Evolutionary conservation across 192 early-diverging fungal species (phyloP).

Genomic region (Coemansia sp.): DNA sequence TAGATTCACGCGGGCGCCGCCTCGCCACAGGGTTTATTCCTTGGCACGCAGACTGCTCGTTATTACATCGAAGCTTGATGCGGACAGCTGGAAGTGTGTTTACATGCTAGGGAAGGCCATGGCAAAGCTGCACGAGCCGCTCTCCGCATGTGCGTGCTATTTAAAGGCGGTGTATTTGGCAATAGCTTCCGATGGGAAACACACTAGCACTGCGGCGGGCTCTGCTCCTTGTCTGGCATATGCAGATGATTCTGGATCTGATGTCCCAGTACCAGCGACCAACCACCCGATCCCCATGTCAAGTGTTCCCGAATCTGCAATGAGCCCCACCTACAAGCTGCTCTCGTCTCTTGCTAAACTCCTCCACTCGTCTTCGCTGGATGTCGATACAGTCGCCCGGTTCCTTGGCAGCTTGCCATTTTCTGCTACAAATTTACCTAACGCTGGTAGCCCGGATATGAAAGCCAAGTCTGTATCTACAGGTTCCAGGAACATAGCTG

Average conservation of each 20-base stretch:
- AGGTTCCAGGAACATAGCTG: background rate
- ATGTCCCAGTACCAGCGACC: background rate
- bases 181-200: background rate
- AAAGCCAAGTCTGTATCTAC: background rate
- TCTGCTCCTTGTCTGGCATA: background rate
- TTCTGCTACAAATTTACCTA: background rate
- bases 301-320: conserved; percentile 22
- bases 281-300: background rate
- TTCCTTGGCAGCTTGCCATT: conserved; percentile 35
- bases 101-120: conserved; percentile 43
- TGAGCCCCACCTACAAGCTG: conserved; percentile 42
- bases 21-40: conserved; percentile 11
- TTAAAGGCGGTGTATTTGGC: conserved; percentile 38
- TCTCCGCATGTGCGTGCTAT: conserved; percentile 38
- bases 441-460: background rate
- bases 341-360: conserved; percentile 35
- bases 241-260: background rate
- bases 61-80: conserved; percentile 21
- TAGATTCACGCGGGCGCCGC: conserved; percentile 24
- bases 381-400: conserved; percentile 20
- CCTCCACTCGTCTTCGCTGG: conserved; percentile 9
- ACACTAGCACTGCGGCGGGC: background rate
- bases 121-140: conserved; percentile 27
- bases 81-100: conserved; percentile 29
- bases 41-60: conserved; percentile 32